Evolutionary conservation across 371 early-diverging fungal species (phyloP).

Genomic region (Apophysomyces sp.): DNA sequence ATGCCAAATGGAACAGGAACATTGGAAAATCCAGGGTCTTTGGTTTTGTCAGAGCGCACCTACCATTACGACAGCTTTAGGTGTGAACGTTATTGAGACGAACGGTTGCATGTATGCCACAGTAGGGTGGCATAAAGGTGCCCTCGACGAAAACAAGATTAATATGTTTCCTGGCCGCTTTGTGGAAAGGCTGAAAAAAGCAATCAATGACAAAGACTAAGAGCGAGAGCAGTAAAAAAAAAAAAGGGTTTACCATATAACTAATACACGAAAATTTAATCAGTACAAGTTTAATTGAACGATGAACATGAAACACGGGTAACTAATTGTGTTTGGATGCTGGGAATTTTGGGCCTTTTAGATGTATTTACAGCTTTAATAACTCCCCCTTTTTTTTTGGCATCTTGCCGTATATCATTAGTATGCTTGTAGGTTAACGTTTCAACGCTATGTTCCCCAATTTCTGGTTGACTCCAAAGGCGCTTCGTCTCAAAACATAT

Average conservation of each 20-base stretch:
- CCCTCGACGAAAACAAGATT: background rate
- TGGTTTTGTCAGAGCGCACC: background rate
- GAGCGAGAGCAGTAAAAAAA: no score
- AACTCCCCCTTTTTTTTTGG: no score
- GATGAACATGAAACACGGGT: no score
- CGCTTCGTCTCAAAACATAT: no score
- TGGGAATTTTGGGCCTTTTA: no score
- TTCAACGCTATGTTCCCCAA: no score
- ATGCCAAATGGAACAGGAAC: background rate
- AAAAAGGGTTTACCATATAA: background rate
- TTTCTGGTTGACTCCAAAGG: no score
- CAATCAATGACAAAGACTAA: background rate
- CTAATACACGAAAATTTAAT: background rate
- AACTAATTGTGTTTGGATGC: no score
- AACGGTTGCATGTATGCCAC: background rate
- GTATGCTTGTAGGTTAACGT: no score
- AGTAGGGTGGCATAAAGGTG: background rate
- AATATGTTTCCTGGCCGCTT: background rate
- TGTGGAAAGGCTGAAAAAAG: background rate
- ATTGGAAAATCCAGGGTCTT: background rate
- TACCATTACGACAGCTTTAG: background rate
- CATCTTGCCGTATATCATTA: no score
- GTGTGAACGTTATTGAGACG: background rate
- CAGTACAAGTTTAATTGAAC: background rate
- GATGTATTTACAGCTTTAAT: no score